Percentiles rank a stretch among this genome's conserved stretches.
phyloP scores from a whole-genome alignment of 176 grass and related monocot species.

The Aegilops longissima region DNA sequence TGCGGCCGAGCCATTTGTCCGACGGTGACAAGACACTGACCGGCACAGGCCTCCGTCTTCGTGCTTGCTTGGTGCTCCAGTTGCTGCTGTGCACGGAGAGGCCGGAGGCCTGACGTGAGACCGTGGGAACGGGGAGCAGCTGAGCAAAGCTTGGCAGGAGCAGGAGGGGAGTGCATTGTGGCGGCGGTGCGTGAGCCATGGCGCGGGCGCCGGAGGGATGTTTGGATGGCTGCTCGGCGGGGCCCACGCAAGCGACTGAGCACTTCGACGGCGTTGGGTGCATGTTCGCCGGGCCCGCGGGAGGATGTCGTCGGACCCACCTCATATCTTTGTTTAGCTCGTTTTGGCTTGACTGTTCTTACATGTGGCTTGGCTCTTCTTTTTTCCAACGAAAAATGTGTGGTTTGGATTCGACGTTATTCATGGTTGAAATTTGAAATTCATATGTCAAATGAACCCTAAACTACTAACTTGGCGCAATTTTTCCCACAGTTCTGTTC shows the following conservation, averaged over 20 bases:
- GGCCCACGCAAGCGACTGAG: not conserved
- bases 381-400: no score
- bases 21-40: not conserved
- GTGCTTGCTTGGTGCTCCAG: not conserved
- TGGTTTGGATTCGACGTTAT: no score
- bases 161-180: not conserved
- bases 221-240: not conserved
- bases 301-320: not conserved
- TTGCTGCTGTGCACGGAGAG: no score
- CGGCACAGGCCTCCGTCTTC: not conserved
- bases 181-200: not conserved
- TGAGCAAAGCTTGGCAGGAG: not conserved
- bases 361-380: not conserved
- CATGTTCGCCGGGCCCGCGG: not conserved
- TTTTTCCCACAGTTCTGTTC: no score
- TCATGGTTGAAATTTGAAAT: no score
- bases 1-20: conserved; percentile 62
- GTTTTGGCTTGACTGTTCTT: conserved; percentile 5
- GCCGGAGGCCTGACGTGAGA: not conserved
- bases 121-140: no score
- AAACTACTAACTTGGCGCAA: no score
- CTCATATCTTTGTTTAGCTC: not conserved
- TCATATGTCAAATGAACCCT: no score
- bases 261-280: not conserved
- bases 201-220: not conserved